Percentiles rank a stretch among this genome's conserved stretches.
Evolutionary conservation across 2,329 filamentous ascomycete species (phyloP).

Genomic region (Pyrenophora seminiperda): DNA sequence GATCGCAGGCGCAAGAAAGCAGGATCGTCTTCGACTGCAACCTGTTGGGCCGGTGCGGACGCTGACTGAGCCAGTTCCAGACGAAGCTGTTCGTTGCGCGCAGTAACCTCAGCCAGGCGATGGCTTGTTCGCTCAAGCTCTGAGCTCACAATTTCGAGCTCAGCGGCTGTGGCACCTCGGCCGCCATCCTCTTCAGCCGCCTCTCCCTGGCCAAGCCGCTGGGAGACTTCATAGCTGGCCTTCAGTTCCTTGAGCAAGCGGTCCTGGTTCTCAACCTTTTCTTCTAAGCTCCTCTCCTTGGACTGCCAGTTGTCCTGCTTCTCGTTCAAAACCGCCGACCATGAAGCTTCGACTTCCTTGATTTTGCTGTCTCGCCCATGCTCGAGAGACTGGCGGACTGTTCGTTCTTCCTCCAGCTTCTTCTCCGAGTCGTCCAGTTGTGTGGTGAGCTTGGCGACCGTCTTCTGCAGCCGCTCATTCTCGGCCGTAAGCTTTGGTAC

Average conservation of each 20-base stretch:
- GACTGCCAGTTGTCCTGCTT: constrained; percentile 96
- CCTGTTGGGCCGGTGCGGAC: constrained; percentile 67
- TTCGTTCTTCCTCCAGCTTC: constrained; percentile 77
- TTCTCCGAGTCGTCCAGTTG: constrained; percentile 85
- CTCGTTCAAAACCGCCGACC: constrained; percentile 87
- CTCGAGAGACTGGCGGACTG: constrained; percentile 74
- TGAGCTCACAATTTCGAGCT: constrained; percentile 89
- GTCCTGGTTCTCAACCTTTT: constrained; percentile 94
- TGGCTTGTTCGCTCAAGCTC: constrained; percentile 89
- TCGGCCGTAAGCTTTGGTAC: constrained; percentile 87
- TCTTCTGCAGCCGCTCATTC: constrained; percentile 83
- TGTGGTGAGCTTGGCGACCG: constrained; percentile 72
- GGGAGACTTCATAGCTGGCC: constrained; percentile 94
- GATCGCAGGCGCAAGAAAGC: constrained; percentile 84
- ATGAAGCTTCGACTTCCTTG: constrained; percentile 88
- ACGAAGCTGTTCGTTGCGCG: constrained; percentile 89
- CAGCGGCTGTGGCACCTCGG: constrained; percentile 77
- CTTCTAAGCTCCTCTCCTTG: constrained; percentile 87
- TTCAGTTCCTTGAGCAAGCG: constrained; percentile 91
- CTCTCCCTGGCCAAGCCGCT: constrained; percentile 78
- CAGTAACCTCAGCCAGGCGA: constrained; percentile 86
- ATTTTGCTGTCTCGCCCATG: constrained; percentile 77
- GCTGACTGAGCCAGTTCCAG: constrained; percentile 89
- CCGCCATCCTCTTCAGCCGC: constrained; percentile 62
- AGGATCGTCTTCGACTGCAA: constrained; percentile 83